phyloP scores from a whole-genome alignment of 768 basidiomycete genomes.

The Cystobasidium onofrii region DNA sequence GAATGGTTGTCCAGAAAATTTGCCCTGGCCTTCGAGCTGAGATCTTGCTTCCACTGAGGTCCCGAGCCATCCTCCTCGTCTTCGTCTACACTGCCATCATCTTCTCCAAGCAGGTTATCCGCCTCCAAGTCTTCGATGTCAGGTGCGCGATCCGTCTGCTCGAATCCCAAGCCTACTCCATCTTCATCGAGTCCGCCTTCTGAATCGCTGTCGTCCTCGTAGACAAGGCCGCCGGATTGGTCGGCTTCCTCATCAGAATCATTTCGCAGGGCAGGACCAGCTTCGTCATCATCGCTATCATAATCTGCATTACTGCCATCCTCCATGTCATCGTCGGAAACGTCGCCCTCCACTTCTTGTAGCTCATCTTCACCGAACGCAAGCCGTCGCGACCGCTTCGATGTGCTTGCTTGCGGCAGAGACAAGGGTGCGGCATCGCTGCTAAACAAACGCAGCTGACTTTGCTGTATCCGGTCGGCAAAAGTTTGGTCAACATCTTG shows the following conservation, averaged over 20 bases:
- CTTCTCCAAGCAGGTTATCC: constrained; percentile 38
- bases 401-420: constrained; percentile 38
- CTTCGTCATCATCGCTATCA: constrained; percentile 47
- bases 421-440: constrained; percentile 64
- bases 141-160: constrained; percentile 54
- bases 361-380: constrained; percentile 43
- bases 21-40: constrained; percentile 53
- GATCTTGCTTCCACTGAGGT: constrained; percentile 68
- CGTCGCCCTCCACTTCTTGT: constrained; percentile 45
- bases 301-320: constrained; percentile 41
- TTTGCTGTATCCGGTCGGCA: constrained; percentile 69
- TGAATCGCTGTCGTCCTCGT: constrained; percentile 36
- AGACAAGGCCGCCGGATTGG: background rate
- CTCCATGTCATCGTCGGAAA: constrained; percentile 40
- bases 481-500: constrained; percentile 78
- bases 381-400: constrained; percentile 36
- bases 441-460: constrained; percentile 73
- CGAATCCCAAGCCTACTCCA: constrained; percentile 41
- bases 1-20: constrained; percentile 49
- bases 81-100: constrained; percentile 49
- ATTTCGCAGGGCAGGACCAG: constrained; percentile 39
- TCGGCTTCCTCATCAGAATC: constrained; percentile 1
- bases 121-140: constrained; percentile 50
- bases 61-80: constrained; percentile 49
- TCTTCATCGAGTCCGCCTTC: constrained; percentile 43